phyloP scores from a whole-genome alignment of 495 filamentous ascomycete genomes.

The Penicillium macrosclerotiorum region DNA sequence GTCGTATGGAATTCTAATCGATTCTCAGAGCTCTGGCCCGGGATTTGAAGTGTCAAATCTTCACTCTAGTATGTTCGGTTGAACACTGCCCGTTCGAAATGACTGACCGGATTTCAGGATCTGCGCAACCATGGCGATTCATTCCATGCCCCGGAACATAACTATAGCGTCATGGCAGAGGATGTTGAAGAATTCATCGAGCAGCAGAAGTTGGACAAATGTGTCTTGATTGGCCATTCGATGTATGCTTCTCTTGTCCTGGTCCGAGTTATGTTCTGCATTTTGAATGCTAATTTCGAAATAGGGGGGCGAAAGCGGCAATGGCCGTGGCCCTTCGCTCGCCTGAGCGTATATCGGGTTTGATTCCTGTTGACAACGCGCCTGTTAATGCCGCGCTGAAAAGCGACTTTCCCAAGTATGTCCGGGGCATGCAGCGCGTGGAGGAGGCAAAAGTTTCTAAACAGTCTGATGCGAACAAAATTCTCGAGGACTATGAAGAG shows the following conservation, averaged over 20 bases:
- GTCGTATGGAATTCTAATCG: constrained; percentile 9
- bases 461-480: constrained; percentile 75
- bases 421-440: constrained; percentile 80
- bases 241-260: constrained; percentile 58
- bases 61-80: constrained; percentile 70
- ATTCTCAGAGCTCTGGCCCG: constrained; percentile 68
- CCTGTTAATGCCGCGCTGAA: constrained; percentile 74
- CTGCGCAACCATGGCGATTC: constrained; percentile 93
- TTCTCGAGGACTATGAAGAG: constrained; percentile 74
- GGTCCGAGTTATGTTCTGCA: not conserved
- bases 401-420: constrained; percentile 75
- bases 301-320: constrained; percentile 88
- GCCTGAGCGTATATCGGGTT: constrained; percentile 59
- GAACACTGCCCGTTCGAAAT: too few relatives aligned
- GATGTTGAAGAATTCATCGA: constrained; percentile 82
- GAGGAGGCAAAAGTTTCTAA: constrained; percentile 59
- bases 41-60: constrained; percentile 78
- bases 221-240: constrained; percentile 87
- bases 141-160: constrained; percentile 71
- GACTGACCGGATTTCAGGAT: too few relatives aligned
- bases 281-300: not conserved
- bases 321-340: constrained; percentile 80
- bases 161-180: constrained; percentile 82
- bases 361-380: constrained; percentile 91
- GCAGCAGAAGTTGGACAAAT: constrained; percentile 64